phyloP scores from a whole-genome alignment of 2,329 filamentous ascomycete species.

The Neospermospora avenae region DNA sequence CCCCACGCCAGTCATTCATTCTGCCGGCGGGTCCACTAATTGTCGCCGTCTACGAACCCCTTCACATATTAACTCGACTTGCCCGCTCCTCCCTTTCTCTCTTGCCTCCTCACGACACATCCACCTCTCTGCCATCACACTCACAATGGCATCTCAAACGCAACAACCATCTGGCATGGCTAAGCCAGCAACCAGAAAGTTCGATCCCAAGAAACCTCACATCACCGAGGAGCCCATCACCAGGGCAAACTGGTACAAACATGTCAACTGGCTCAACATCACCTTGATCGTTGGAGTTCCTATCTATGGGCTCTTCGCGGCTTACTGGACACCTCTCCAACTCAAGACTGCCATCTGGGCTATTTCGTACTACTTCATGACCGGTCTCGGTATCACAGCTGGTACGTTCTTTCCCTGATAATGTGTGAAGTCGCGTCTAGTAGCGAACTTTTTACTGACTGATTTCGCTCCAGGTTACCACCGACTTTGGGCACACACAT shows the following conservation, averaged over 20 bases:
- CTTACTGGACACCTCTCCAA: slow-evolving; percentile 75
- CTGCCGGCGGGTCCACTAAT: slow-evolving; percentile 1
- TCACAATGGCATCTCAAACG: slow-evolving; percentile 27
- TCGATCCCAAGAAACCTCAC: slow-evolving; percentile 69
- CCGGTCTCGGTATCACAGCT: slow-evolving; percentile 75
- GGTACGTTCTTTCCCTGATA: slow-evolving; percentile 46
- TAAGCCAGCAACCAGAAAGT: slow-evolving; percentile 38
- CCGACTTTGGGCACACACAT: slow-evolving; percentile 81
- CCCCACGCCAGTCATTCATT: background rate
- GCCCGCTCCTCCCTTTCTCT: background rate
- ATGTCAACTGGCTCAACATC: slow-evolving; percentile 92
- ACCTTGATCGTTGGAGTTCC: slow-evolving; percentile 77
- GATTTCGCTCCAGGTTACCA: slow-evolving; percentile 58
- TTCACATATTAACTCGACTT: slow-evolving; percentile 17
- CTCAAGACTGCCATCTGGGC: slow-evolving; percentile 71
- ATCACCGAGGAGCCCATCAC: slow-evolving; percentile 83
- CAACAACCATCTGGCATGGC: slow-evolving; percentile 29
- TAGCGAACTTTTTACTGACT: slow-evolving; percentile 1
- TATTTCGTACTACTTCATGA: slow-evolving; percentile 78
- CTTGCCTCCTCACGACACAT: slow-evolving; percentile 17
- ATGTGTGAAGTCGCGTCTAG: background rate
- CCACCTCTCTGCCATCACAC: slow-evolving; percentile 14
- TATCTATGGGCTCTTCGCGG: slow-evolving; percentile 65
- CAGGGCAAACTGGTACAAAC: slow-evolving; percentile 81
- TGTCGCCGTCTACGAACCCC: slow-evolving; percentile 3